Conservation (phyloP, 169 alveolate species). For the Plasmodium coatneyi region DNA sequence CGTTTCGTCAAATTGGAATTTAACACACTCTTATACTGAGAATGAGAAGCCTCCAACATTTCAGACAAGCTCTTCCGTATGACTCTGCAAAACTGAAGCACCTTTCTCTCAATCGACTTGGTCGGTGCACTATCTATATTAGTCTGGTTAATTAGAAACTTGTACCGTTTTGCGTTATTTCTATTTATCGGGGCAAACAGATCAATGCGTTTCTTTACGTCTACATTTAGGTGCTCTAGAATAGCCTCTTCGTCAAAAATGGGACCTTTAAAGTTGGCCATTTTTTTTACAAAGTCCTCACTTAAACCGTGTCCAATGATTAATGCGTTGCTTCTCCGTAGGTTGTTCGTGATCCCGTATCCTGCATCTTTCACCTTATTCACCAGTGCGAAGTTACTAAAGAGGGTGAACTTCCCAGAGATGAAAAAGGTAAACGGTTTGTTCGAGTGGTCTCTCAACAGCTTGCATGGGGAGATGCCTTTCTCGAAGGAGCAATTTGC, state of each 20-base stretch:
- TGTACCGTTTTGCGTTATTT: constrained; percentile 50
- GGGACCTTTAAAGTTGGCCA: constrained; percentile 17
- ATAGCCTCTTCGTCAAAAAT: constrained; percentile 37
- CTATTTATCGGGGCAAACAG: constrained; percentile 35
- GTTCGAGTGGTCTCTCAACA: constrained; percentile 17
- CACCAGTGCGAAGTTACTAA: constrained; percentile 20
- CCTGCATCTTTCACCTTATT: constrained; percentile 41
- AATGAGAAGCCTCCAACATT: background rate
- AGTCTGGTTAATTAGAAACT: constrained; percentile 2
- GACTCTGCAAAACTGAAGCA: constrained; percentile 20
- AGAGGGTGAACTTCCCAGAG: constrained; percentile 26
- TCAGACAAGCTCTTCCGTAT: background rate
- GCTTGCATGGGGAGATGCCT: background rate
- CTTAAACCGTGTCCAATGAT: constrained; percentile 37
- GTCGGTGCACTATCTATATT: constrained; percentile 18
- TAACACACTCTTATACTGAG: background rate
- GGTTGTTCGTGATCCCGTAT: constrained; percentile 13
- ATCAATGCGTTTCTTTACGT: constrained; percentile 11
- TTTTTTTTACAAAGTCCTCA: constrained; percentile 24
- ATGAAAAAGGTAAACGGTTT: constrained; percentile 44
- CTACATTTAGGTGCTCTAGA: constrained; percentile 18
- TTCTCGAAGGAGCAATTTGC: background rate
- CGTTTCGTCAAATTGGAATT: background rate
- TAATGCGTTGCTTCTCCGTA: constrained; percentile 35
- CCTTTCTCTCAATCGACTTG: background rate